phyloP scores from a whole-genome alignment of 2,329 filamentous ascomycete genomes.

The Leptodontidium sp. region DNA sequence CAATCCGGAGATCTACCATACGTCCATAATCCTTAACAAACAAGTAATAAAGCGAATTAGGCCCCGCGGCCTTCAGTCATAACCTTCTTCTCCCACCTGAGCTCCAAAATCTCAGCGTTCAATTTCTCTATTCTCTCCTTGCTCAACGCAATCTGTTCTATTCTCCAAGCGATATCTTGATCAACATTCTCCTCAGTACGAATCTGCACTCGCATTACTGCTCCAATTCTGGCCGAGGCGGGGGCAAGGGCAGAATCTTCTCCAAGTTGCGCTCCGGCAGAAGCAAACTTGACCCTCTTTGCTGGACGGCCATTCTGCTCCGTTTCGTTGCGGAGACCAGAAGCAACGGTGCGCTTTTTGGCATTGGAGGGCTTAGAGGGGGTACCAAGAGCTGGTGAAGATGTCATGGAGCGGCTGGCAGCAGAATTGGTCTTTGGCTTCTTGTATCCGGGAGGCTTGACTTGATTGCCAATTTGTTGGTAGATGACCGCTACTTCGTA shows the following conservation, averaged over 20 bases:
- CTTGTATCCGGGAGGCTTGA: background rate
- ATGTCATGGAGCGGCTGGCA: too few relatives aligned
- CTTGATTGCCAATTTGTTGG: background rate
- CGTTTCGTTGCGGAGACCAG: too few relatives aligned
- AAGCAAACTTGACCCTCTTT: too few relatives aligned
- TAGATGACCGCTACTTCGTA: background rate
- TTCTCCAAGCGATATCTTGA: background rate
- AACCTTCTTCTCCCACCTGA: constrained; percentile 1
- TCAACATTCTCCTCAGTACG: background rate
- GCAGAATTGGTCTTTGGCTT: background rate
- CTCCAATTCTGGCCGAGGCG: too few relatives aligned
- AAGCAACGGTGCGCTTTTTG: background rate
- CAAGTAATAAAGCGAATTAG: too few relatives aligned
- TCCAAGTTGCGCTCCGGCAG: too few relatives aligned
- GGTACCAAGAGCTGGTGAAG: too few relatives aligned
- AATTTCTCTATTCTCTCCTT: background rate
- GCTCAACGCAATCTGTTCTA: too few relatives aligned
- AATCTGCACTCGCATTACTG: background rate
- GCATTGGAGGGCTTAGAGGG: background rate
- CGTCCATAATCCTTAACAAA: background rate
- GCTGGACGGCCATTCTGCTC: too few relatives aligned
- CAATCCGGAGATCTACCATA: background rate
- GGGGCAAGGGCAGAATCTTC: too few relatives aligned
- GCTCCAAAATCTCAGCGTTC: background rate
- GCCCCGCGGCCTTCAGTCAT: background rate